phyloP scores from a whole-genome alignment of 2,329 filamentous ascomycete species.

The Lachnellula occidentalis region DNA sequence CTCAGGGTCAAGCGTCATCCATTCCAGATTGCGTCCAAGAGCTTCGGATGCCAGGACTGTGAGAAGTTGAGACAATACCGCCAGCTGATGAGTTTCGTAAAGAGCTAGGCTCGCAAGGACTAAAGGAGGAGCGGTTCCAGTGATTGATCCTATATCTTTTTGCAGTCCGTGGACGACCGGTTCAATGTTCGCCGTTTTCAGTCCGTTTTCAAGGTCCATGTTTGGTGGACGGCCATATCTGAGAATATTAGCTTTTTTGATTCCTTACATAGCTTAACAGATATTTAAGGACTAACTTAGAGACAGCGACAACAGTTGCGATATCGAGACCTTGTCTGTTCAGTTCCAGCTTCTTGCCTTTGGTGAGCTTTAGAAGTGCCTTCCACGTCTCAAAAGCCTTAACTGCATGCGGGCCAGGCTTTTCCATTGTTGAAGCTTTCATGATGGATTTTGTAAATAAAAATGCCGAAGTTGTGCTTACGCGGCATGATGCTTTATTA shows the following conservation, averaged over 20 bases:
- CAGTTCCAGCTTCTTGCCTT: neutral
- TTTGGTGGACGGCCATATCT: no score
- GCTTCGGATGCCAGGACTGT: conserved; percentile 59
- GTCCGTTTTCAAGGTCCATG: no score
- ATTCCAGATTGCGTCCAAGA: conserved; percentile 48
- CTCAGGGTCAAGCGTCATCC: conserved; percentile 54
- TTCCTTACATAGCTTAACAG: no score
- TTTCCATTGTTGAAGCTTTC: neutral
- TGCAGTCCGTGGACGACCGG: conserved; percentile 19
- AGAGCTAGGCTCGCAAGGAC: conserved; percentile 42
- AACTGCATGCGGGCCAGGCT: neutral
- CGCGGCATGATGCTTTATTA: no score
- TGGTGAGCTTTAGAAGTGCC: neutral
- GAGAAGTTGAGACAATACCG: conserved; percentile 49
- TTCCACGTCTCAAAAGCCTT: neutral
- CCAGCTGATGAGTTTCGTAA: conserved; percentile 48
- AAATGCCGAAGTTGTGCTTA: no score
- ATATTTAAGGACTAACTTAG: neutral
- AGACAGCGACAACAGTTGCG: neutral
- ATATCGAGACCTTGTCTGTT: neutral
- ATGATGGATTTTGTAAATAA: neutral
- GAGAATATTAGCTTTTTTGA: no score
- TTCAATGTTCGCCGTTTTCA: no score
- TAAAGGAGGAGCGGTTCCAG: conserved; percentile 45
- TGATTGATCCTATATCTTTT: conserved; percentile 43